Percentiles rank a stretch among this genome's conserved stretches.
Conservation (phyloP, 176 grass and related monocot genomes). For the Alopecurus myosuroides region DNA sequence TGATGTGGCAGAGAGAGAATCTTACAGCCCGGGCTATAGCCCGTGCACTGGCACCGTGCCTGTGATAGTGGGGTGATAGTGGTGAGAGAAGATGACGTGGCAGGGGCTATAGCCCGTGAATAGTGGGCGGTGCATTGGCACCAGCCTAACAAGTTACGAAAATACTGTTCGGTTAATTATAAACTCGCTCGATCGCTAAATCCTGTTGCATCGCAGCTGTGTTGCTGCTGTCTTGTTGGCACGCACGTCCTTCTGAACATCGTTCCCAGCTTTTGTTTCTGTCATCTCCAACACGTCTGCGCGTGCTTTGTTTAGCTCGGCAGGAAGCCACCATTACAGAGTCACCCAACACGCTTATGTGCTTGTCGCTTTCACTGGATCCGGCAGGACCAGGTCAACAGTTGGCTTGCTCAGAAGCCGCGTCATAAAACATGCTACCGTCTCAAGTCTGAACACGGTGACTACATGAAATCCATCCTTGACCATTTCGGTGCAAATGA, state of each 20-base stretch:
- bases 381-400: not conserved
- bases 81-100: no score
- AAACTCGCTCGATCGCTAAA: not conserved
- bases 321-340: not conserved
- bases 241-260: not conserved
- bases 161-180: not conserved
- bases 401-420: not conserved
- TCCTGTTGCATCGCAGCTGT: not conserved
- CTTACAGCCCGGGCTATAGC: no score
- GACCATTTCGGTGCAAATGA: conserved; percentile 22
- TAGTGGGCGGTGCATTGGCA: no score
- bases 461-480: not conserved
- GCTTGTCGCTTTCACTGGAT: not conserved
- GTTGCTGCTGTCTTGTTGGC: no score
- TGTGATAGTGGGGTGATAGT: no score
- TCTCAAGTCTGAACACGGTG: conserved; percentile 1
- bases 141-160: not conserved
- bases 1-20: no score
- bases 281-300: not conserved
- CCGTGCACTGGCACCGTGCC: no score
- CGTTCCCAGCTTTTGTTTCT: not conserved
- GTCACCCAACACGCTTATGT: not conserved
- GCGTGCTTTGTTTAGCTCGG: not conserved
- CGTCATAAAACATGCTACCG: not conserved
- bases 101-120: no score